phyloP scores from a whole-genome alignment of 2,329 filamentous ascomycete genomes.

The Endoconidiophora laricicola region DNA sequence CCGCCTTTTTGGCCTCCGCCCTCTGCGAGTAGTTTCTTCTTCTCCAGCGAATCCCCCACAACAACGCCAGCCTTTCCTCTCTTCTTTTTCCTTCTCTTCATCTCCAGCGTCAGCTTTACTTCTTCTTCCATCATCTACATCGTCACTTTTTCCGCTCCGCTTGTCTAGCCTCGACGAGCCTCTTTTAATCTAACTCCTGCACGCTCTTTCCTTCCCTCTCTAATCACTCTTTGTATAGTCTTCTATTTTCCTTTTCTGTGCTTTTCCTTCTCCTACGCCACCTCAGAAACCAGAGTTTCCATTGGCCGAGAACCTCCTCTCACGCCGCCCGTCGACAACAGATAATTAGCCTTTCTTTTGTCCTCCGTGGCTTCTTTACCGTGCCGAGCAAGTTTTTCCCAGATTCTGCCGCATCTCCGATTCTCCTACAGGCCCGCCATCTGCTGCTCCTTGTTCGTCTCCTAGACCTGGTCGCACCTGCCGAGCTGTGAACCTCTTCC shows the following conservation, averaged over 20 bases:
- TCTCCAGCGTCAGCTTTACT: background rate
- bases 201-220: background rate
- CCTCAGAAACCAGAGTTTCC: background rate
- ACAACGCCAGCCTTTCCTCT: conserved; percentile 2
- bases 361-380: conserved; percentile 12
- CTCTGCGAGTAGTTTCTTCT: background rate
- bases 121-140: conserved; percentile 4
- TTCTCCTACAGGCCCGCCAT: background rate
- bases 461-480: background rate
- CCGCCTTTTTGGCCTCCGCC: background rate
- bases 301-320: too few species aligned
- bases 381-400: conserved; percentile 3
- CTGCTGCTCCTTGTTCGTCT: conserved; percentile 6
- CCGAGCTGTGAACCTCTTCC: background rate
- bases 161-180: background rate
- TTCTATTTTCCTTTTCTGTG: background rate
- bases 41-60: too few species aligned
- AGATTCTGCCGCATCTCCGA: background rate
- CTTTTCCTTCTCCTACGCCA: background rate
- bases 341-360: conserved; percentile 12
- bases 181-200: background rate
- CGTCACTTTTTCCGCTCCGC: background rate
- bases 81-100: conserved; percentile 1
- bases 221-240: background rate
- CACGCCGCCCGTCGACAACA: too few species aligned